phyloP scores from a whole-genome alignment of 179 eudicot species.

The Corrigiola litoralis region DNA sequence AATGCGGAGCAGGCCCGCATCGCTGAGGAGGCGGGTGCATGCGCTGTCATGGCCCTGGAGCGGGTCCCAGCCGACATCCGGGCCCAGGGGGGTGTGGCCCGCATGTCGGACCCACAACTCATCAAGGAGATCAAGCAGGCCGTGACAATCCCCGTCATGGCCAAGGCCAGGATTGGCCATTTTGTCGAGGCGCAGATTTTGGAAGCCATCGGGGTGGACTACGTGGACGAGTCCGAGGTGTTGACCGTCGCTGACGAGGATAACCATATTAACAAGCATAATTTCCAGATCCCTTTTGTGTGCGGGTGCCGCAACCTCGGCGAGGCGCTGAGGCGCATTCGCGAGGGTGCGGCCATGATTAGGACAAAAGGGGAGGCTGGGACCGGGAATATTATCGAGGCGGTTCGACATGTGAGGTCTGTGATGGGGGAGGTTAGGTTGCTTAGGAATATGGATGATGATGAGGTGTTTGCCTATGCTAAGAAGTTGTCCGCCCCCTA shows the following conservation, averaged over 20 bases:
- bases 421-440: slow-evolving; percentile 61
- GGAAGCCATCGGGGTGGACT: slow-evolving; percentile 57
- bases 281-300: slow-evolving; percentile 66
- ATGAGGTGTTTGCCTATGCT: slow-evolving; percentile 60
- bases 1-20: slow-evolving; percentile 60
- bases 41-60: slow-evolving; percentile 70
- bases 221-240: slow-evolving; percentile 70
- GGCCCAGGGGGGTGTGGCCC: slow-evolving; percentile 66
- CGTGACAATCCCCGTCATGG: slow-evolving; percentile 81
- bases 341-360: slow-evolving; percentile 81
- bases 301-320: slow-evolving; percentile 79
- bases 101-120: slow-evolving; percentile 67
- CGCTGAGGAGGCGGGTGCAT: slow-evolving; percentile 69
- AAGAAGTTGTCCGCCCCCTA: slow-evolving; percentile 64
- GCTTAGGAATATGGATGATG: slow-evolving; percentile 69
- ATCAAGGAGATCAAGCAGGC: slow-evolving; percentile 62
- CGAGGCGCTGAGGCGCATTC: slow-evolving; percentile 57
- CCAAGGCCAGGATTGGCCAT: slow-evolving; percentile 65
- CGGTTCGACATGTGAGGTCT: slow-evolving; percentile 62
- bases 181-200: slow-evolving; percentile 70
- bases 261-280: slow-evolving; percentile 68
- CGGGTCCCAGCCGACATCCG: slow-evolving; percentile 73
- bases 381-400: slow-evolving; percentile 64
- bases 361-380: slow-evolving; percentile 79
- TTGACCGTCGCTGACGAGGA: slow-evolving; percentile 63